Conservation (phyloP, 2,329 filamentous ascomycete species). For the Cladosporium sp. region DNA sequence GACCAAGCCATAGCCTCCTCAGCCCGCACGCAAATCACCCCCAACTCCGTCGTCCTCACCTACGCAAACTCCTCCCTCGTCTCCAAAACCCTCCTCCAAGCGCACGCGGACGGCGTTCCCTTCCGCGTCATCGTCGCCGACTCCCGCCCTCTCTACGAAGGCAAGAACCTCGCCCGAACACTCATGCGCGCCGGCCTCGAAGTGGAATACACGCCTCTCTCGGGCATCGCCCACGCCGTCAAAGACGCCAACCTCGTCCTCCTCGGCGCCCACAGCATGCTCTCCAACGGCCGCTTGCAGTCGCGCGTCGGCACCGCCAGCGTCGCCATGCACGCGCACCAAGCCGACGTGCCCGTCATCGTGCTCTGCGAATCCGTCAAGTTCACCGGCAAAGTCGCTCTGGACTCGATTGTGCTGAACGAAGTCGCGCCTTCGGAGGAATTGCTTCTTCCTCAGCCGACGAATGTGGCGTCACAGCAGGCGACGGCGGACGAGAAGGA, state of each 20-base stretch:
- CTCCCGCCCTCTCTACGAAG: constrained; percentile 65
- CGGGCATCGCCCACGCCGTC: constrained; percentile 70
- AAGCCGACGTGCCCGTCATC: constrained; percentile 72
- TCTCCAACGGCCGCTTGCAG: constrained; percentile 88
- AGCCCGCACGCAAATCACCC: constrained; percentile 67
- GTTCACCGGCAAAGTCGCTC: constrained; percentile 82
- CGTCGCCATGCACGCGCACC: constrained; percentile 75
- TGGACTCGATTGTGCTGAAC: constrained; percentile 91
- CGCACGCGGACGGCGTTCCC: constrained; percentile 62
- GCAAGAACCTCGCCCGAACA: constrained; percentile 64
- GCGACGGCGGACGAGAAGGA: constrained; percentile 14
- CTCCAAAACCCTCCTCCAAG: constrained; percentile 72
- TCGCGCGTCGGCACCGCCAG: constrained; percentile 82
- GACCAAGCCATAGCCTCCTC: constrained; percentile 78
- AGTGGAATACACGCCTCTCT: constrained; percentile 77
- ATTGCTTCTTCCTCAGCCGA: constrained; percentile 37
- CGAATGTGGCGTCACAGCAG: neutral
- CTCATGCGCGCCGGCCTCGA: constrained; percentile 66
- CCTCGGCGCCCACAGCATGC: constrained; percentile 88
- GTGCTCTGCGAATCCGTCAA: constrained; percentile 94
- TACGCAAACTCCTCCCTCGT: constrained; percentile 84
- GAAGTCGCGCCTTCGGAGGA: constrained; percentile 78
- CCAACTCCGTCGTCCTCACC: constrained; percentile 78
- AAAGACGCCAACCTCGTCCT: constrained; percentile 68
- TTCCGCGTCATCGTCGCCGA: constrained; percentile 87